Percentiles rank a stretch among this genome's conserved stretches.
These are phyloP conservation scores for Cucurbita pepo DNA, from an alignment of 306 rosid genomes.

Conservation along the genomic window DNA sequence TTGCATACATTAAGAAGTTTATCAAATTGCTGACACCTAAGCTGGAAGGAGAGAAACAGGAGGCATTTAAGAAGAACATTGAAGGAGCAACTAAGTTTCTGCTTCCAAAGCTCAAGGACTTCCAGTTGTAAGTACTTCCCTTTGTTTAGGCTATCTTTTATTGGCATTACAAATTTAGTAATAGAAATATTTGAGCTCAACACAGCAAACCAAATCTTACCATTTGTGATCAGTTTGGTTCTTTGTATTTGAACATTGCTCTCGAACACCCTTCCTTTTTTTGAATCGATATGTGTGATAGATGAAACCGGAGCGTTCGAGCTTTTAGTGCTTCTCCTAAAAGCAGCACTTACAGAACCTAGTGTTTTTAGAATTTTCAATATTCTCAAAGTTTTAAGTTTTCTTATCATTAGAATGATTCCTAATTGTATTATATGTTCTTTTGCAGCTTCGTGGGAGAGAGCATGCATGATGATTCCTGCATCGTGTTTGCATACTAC, in stretches of 20 bases:
- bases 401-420: not conserved
- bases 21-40: conserved; percentile 49
- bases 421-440: not conserved
- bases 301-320: no score
- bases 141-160: not conserved
- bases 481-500: conserved; percentile 79
- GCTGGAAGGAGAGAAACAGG: conserved; percentile 39
- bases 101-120: conserved; percentile 47
- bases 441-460: conserved; percentile 83
- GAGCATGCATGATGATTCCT: conserved; percentile 70
- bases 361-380: not conserved
- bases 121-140: conserved; percentile 50
- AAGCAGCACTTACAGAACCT: not conserved
- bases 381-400: not conserved
- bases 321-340: not conserved
- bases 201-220: not conserved
- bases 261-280: not conserved
- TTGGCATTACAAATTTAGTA: not conserved
- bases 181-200: not conserved
- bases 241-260: not conserved
- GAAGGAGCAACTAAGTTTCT: conserved; percentile 67
- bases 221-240: not conserved
- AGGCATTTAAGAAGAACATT: conserved; percentile 39
- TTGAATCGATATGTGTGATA: no score
- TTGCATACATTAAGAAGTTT: conserved; percentile 40